Base-by-base conservation (phyloP, 2,329 filamentous ascomycete species). In the Cytospora mali region DNA sequence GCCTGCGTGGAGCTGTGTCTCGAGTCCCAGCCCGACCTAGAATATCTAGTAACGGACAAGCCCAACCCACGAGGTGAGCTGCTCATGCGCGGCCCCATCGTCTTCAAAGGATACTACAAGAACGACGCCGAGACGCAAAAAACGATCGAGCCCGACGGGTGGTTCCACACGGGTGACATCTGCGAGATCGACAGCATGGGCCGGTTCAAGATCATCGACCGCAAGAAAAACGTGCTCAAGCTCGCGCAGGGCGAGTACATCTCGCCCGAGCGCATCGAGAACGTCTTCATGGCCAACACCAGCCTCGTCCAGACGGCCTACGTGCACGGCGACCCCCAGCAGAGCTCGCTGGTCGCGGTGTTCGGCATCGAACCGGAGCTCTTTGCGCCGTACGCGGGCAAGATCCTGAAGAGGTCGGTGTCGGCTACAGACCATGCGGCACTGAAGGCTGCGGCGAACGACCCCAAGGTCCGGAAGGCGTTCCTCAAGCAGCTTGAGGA, bases 191-290 rank as follows among this genome's bases (percentile, higher is more conserved):
- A 99, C 76, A 87, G 88, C 68, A 77, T 91, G 72, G 95, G 95
- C 66, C 91, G 93, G 65, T 89, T 98, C 81, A 88, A 86, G 76
- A 96, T 99, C 76, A 89, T 99, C 71, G 95, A 99, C 77, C 93
- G 95, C 71, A 89, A 93, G 79, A 99, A 99, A 89, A 98, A 98
- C 77, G 92, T 99, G n/a, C 87, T 99, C 73, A 99, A 99, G 84
- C 86, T 99, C 61, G 89, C 94, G 0, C 95, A 99, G 77, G 95
- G 95, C 75, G 95, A 99, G 79, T 99, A 99, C 78, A 92, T 99
- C 71, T 97, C 93, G 1, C 95, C 95, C 16, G 95, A 99, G 79
- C 91, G 93, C 62, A 92, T 99, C 72, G 95, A 99, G 81, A 97
- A 97, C 75, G 90, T 97, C 39, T 96, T 93, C 75, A 82, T 96